Evolutionary conservation across 2,329 filamentous ascomycete genomes (phyloP), one percentile per base, ranked within the genome.

Genomic region (Sporothrix variecibatus): DNA sequence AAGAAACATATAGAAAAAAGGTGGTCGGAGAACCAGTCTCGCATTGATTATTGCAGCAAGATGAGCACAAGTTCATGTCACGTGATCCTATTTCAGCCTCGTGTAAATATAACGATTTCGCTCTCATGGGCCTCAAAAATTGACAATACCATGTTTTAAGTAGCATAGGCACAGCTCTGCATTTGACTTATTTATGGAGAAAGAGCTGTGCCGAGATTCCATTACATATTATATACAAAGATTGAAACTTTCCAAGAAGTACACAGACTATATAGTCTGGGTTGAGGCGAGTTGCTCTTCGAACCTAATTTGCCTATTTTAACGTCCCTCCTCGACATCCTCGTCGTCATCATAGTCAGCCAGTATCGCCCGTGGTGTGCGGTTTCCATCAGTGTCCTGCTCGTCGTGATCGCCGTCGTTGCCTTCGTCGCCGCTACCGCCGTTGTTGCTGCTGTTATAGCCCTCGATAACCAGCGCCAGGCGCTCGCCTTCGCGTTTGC

Each of bases 401-500:
- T 77, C 72, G 4, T 75, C 75, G 46, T 78, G 71, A 17, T 78
- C 76, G 38, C 31, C 58, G 20, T 40, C 20, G 31, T 62, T 17
- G 58, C 9, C n/a, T 56, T 62, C 58, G 2, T 60, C 56, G 31
- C 28, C 58, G 31, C 31, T 38, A 15, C 38, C n/a, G 17, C 60
- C 51, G 20, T 53, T 26, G 51, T 23, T 56, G 71, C 74, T 31
- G 2, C 49, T 69, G 8, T 51, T 72, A 71, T 87, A 86, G 0
- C 86, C 87, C 74, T 90, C 87, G 69, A 91, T 89, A 8, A 86
- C 80, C 74, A 88, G 86, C 0, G 91, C 90, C 73, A 95, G 83
- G 77, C 85, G 88, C 77, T 87, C 85, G 26, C 91, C 93, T 79
- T 94, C 92, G 64, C 84, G 82, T 82, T 90, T 93, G 12, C 93